Percentiles rank a stretch among this genome's conserved stretches.
phyloP scores from a whole-genome alignment of 2,329 filamentous ascomycete species.

The Fusarium sp. region DNA sequence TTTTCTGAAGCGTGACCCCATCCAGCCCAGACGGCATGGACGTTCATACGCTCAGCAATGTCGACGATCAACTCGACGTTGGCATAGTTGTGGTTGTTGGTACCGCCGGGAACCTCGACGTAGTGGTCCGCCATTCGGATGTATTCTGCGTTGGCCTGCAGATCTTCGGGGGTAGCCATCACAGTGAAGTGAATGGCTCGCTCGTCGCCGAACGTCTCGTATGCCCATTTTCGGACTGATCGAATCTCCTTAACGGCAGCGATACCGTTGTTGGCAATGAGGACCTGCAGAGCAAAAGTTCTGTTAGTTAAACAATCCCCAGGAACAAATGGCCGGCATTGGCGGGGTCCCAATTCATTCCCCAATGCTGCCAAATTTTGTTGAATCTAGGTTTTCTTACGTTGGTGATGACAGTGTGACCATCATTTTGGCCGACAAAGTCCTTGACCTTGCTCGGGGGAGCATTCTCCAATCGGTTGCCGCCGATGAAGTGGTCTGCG shows the following conservation, averaged over 20 bases:
- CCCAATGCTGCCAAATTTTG: neutral
- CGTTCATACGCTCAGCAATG: constrained; percentile 97
- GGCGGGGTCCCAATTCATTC: constrained; percentile 16
- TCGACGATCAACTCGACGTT: constrained; percentile 99
- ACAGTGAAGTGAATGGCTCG: constrained; percentile 98
- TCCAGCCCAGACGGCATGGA: constrained; percentile 98
- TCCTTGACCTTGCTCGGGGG: constrained; percentile 91
- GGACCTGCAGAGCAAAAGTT: constrained; percentile 68
- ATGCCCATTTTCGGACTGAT: constrained; percentile 99
- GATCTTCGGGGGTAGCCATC: constrained; percentile 98
- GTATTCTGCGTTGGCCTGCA: constrained; percentile 97
- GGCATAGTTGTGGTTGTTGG: constrained; percentile 99
- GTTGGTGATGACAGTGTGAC: constrained; percentile 98
- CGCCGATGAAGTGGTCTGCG: constrained; percentile 94
- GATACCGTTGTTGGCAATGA: constrained; percentile 99
- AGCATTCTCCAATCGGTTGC: constrained; percentile 86
- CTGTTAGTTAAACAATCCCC: constrained; percentile 25
- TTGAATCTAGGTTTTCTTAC: constrained; percentile 64
- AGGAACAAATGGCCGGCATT: neutral
- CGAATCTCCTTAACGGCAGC: constrained; percentile 99
- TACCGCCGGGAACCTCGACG: constrained; percentile 97
- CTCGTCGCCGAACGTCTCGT: constrained; percentile 99
- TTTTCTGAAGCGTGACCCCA: constrained; percentile 99
- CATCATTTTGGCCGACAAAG: constrained; percentile 88
- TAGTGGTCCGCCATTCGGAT: constrained; percentile 99